Base-by-base conservation (phyloP, 441 rosid species). In the Syzygium malaccense region DNA sequence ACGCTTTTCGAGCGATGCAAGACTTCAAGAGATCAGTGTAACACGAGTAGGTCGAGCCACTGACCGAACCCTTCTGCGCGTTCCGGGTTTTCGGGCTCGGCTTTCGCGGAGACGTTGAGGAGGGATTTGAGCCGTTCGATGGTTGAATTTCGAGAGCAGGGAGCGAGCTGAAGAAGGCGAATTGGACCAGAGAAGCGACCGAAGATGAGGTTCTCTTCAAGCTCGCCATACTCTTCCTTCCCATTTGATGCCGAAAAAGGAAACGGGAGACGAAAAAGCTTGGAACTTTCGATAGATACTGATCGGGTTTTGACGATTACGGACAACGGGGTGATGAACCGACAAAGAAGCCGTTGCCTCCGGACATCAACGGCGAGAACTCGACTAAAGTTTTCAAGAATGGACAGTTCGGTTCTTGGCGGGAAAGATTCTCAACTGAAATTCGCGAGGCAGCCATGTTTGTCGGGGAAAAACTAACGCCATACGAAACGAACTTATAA, bases 1-100 rank as follows among this genome's bases (percentile, higher is more conserved):
- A 41, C 19, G 88, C 85, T 87, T 91, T 92, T 10, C 83, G 62
- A 78, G 90, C 86, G 30, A 91, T 41, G 89, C 91, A 91, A 87
- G 89, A 56, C 58, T 88, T 91, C 10, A 92, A 71, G 45, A 88
- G 78, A 55, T 75, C 45, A 8, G 28, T 89, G 64, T 87, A 91
- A 55, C 33, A 80, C 13, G 89, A 78, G 54, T 68, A 79, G 30
- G 55, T 4, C 41, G 83, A 75, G 48, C 51, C 51, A 71, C 49
- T 23, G 49, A 3, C 0, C 28, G 8, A 32, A 80, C 87, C 90
- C 88, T 2, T 55, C 48, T 15, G 88, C 9, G 83, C n/a, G 23
- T 66, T 48, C 32, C 51, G 9, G 57, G 57, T 28, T 1, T 87
- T 80, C 79, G 23, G 41, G 86, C 51, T 15, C 6, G 48, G 51